A percentile compares a stretch with the other conserved stretches of the same genome.
phyloP scores from a whole-genome alignment of 1,284 basidiomycete species.

The Malassezia sympodialis region DNA sequence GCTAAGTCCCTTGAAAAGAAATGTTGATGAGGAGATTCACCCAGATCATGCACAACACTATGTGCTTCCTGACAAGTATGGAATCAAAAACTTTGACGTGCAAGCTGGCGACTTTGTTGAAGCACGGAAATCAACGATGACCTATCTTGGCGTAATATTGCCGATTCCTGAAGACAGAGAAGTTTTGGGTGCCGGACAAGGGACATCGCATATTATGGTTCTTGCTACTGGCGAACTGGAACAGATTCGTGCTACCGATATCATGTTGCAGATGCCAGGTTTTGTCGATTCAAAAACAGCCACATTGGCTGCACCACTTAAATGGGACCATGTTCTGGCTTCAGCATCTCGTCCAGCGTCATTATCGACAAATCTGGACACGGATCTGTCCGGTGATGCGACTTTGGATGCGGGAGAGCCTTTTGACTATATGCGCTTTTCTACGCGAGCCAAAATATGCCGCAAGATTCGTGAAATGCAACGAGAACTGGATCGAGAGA shows the following conservation, averaged over 20 bases:
- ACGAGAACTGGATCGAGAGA: conserved; percentile 8
- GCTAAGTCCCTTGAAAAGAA: not conserved
- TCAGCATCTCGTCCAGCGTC: conserved; percentile 2
- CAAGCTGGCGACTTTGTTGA: conserved; percentile 18
- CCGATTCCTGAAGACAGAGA: conserved; percentile 15
- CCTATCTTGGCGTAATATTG: conserved; percentile 11
- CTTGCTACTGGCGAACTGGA: conserved; percentile 13
- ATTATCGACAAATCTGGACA: not conserved
- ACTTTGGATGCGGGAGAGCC: conserved; percentile 1
- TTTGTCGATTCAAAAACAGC: conserved; percentile 10
- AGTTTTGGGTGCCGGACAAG: not conserved
- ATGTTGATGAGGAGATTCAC: not conserved
- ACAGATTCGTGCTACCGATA: conserved; percentile 12
- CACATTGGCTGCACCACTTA: conserved; percentile 9
- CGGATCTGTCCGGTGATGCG: not conserved
- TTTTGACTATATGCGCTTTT: conserved; percentile 7
- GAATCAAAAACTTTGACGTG: conserved; percentile 3
- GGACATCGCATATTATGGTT: conserved; percentile 1
- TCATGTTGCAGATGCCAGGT: conserved; percentile 16
- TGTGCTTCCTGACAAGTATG: not conserved
- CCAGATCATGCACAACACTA: not conserved
- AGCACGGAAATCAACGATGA: conserved; percentile 3
- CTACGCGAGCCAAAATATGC: conserved; percentile 7
- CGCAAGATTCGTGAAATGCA: conserved; percentile 16
- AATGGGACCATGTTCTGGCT: conserved; percentile 13